Evolutionary conservation across 495 filamentous ascomycete genomes (phyloP), one percentile per base, ranked within the genome.

Genomic region (Chaetomium cochliodes): DNA sequence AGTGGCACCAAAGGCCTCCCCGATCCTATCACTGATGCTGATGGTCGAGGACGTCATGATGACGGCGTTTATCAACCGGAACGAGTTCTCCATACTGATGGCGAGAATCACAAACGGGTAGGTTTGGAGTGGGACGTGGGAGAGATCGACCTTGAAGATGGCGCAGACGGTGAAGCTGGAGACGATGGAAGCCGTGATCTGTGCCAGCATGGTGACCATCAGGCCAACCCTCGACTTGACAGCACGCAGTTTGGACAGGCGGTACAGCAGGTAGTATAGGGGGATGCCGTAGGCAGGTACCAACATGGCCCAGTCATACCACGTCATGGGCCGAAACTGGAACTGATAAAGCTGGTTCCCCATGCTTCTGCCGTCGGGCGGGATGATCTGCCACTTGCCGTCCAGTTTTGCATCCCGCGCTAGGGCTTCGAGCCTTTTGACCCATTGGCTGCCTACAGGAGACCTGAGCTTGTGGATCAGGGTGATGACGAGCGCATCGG

Each of bases 401-500:
- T 68, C 62, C 52, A 71, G 71, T 47, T 16, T 9, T 0, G 46
- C 44, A 1, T 28, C 54, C 15, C 28, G 62, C 22, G 84, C 82
- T 47, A 91, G 72, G 44, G 74, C 63, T 63, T 76, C 70, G 5
- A 81, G 79, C 46, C 77, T 81, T 62, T 75, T 72, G 56, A 87
- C 80, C 89, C 89, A 91, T 53, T 83, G 69, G 47, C 72, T 73
- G 8, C 83, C 87, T 13, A 87, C 76, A 12, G 78, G 81, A 1
- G 86, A 85, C 57, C 86, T 79, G 33, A 82, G 76, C 46, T 74
- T 81, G 71, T 90, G 87, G 62, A 91, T 82, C 28, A 91, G 73
- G 46, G 87, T 90, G 64, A 92, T 86, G 53, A 92, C 89, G 25
- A 92, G 77, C 15, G 89, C 87, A 74, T 92, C 89, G 0, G 86